phyloP scores from a whole-genome alignment of 1,284 basidiomycete species.

The Cutaneotrichosporon cavernicola region DNA sequence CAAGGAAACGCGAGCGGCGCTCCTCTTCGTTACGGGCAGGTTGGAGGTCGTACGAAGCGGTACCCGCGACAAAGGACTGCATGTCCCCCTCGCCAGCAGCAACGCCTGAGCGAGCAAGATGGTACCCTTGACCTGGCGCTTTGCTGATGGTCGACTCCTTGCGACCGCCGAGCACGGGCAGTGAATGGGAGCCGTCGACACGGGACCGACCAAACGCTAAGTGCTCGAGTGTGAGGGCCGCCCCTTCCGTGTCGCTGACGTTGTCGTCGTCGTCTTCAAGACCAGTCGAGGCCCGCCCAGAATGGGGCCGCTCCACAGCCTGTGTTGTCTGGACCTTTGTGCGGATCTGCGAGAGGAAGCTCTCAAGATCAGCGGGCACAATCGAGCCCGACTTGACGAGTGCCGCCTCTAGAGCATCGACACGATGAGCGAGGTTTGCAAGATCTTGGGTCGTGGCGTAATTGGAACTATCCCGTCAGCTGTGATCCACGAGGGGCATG shows the following conservation, averaged over 20 bases:
- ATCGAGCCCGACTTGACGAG: slow-evolving; percentile 47
- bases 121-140: slow-evolving; percentile 45
- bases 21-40: slow-evolving; percentile 31
- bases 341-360: slow-evolving; percentile 34
- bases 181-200: slow-evolving; percentile 40
- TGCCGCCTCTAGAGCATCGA: slow-evolving; percentile 51
- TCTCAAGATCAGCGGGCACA: slow-evolving; percentile 47
- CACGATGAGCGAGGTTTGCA: slow-evolving; percentile 47
- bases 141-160: slow-evolving; percentile 31
- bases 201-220: slow-evolving; percentile 51
- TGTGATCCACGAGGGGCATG: background rate
- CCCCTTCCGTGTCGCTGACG: slow-evolving; percentile 53
- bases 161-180: slow-evolving; percentile 40
- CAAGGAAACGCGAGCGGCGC: slow-evolving; percentile 33
- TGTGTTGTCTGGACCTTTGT: slow-evolving; percentile 14
- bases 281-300: slow-evolving; percentile 3
- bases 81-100: slow-evolving; percentile 16
- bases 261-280: slow-evolving; percentile 26
- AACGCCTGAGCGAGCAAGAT: slow-evolving; percentile 32
- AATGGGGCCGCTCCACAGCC: background rate
- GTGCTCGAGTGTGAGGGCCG: slow-evolving; percentile 53
- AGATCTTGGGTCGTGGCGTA: slow-evolving; percentile 51
- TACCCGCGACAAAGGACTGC: background rate
- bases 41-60: slow-evolving; percentile 5
- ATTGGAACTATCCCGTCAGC: slow-evolving; percentile 30